These are phyloP conservation scores for Gaultheria prostrata DNA, from an alignment of 148 eudicot species.

Conservation along the genomic window DNA sequence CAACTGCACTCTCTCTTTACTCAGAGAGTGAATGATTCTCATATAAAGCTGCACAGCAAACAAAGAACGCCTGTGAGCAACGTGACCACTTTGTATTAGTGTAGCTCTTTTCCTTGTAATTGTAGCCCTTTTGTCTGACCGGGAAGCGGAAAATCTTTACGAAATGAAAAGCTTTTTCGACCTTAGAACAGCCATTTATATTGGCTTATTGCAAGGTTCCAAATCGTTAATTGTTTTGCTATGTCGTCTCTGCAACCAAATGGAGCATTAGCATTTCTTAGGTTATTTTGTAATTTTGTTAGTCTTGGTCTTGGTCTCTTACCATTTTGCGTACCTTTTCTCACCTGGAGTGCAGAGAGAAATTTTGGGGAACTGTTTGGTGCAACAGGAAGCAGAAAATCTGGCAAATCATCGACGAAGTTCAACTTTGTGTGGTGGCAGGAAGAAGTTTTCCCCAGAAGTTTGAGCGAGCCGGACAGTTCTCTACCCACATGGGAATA, in stretches of 20 bases:
- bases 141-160: background rate
- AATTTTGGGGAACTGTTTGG: slow-evolving; percentile 4
- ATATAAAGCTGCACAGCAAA: background rate
- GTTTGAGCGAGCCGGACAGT: background rate
- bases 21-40: slow-evolving; percentile 11
- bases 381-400: background rate
- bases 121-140: background rate
- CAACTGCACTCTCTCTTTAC: slow-evolving; percentile 15
- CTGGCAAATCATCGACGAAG: background rate
- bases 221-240: background rate
- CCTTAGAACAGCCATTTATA: background rate
- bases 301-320: background rate
- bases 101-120: background rate
- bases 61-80: slow-evolving; percentile 13
- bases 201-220: background rate
- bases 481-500: no score
- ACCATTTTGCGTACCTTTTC: background rate
- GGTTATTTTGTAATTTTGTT: background rate
- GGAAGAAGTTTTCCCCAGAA: background rate
- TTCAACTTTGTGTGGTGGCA: background rate
- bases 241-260: background rate
- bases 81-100: slow-evolving; percentile 5
- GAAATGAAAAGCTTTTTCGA: background rate
- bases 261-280: background rate
- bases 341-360: background rate